These are phyloP conservation scores for Calocybe gambosa DNA, from an alignment of 1,284 basidiomycete genomes.

Conservation along the genomic window DNA sequence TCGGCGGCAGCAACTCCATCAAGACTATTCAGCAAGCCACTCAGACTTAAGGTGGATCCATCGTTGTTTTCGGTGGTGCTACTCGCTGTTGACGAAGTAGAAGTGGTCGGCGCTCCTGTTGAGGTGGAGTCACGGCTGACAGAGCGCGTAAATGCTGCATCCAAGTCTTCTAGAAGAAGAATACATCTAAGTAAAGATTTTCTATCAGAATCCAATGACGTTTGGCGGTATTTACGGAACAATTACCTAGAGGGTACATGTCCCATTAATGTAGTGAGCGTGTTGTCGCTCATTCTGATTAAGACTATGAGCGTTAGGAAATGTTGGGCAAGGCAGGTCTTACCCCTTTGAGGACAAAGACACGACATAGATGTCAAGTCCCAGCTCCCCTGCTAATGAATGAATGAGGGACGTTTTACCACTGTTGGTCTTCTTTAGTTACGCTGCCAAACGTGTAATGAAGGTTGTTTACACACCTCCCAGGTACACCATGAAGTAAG, in stretches of 20 bases:
- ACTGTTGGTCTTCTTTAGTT: conserved; percentile 31
- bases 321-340: conserved; percentile 16
- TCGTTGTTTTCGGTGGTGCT: conserved; percentile 50
- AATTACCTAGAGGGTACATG: conserved; percentile 73
- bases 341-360: conserved; percentile 81
- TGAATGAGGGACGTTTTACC: conserved; percentile 83
- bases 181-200: conserved; percentile 58
- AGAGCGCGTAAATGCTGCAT: conserved; percentile 80
- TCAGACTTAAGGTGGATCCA: conserved; percentile 76
- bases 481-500: conserved; percentile 76
- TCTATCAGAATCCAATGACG: conserved; percentile 11
- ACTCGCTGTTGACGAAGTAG: conserved; percentile 31
- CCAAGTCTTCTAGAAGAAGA: conserved; percentile 81
- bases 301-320: conserved; percentile 10
- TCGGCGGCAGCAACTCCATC: conserved; percentile 85
- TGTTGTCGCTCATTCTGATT: conserved; percentile 80
- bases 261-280: conserved; percentile 74
- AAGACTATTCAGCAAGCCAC: conserved; percentile 75
- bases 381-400: conserved; percentile 78
- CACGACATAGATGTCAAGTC: conserved; percentile 85
- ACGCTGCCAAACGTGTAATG: conserved; percentile 10
- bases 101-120: conserved; percentile 58
- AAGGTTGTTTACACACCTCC: conserved; percentile 47
- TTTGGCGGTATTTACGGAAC: conserved; percentile 12
- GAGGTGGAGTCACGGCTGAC: conserved; percentile 73